Conservation (phyloP, 441 rosid genomes). For the Sinapis alba region DNA sequence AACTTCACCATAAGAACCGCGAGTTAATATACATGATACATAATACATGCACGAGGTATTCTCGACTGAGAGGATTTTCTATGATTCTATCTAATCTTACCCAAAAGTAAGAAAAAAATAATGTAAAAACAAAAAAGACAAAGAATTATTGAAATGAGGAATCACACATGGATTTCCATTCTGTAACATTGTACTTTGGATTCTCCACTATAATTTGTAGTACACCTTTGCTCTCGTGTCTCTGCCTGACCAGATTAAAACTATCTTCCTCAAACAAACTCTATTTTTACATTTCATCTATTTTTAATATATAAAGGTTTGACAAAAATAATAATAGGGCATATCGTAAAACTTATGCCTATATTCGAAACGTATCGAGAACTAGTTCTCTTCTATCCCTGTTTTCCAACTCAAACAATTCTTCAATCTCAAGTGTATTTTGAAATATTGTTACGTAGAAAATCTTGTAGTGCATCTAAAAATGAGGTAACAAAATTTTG, state of each 20-base stretch:
- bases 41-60: not conserved
- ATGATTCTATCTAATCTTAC: conserved; percentile 6
- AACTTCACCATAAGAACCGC: too few species aligned
- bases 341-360: not conserved
- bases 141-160: conserved; percentile 24
- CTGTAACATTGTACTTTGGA: conserved; percentile 27
- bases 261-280: not conserved
- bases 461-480: not conserved
- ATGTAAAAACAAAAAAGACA: not conserved
- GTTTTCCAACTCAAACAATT: not conserved
- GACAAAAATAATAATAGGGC: not conserved
- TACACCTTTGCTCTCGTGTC: conserved; percentile 26
- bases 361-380: not conserved
- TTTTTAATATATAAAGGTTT: not conserved
- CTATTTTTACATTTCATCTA: not conserved
- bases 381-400: conserved; percentile 3
- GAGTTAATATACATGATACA: not conserved
- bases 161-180: conserved; percentile 39
- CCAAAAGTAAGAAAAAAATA: not conserved
- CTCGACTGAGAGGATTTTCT: not conserved
- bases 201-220: conserved; percentile 28
- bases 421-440: not conserved
- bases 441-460: not conserved
- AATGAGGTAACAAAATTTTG: not conserved
- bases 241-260: conserved; percentile 8